Percentiles rank a stretch among this genome's conserved stretches.
Evolutionary conservation across 139 green algal genomes (phyloP).

Genomic region (Nannochloris sp.): DNA sequence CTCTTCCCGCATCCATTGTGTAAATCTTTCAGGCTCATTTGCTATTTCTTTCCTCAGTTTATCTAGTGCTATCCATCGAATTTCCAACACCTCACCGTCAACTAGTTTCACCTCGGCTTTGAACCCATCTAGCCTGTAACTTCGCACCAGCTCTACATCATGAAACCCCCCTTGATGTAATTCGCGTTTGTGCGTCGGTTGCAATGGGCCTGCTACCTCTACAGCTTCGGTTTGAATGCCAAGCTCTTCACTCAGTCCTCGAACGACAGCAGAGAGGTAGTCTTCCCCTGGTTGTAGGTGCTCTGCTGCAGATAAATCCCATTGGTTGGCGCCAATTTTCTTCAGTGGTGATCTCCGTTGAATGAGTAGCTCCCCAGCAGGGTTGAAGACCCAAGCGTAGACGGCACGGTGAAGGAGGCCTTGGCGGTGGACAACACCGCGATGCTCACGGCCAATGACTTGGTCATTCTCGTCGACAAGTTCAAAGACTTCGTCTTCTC

Average conservation of each 20-base stretch:
- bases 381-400: slow-evolving; percentile 56
- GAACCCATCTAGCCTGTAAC: slow-evolving; percentile 7
- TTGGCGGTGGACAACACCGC: slow-evolving; percentile 16
- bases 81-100: slow-evolving; percentile 9
- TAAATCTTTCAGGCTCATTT: neutral
- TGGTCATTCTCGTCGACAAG: slow-evolving; percentile 30
- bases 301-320: slow-evolving; percentile 63
- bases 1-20: neutral
- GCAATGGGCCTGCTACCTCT: slow-evolving; percentile 32
- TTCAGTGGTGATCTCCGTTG: slow-evolving; percentile 48
- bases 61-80: neutral
- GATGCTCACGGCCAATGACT: slow-evolving; percentile 13
- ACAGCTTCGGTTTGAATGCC: slow-evolving; percentile 21
- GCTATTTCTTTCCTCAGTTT: neutral
- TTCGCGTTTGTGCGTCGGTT: slow-evolving; percentile 32
- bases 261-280: slow-evolving; percentile 35
- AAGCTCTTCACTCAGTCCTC: slow-evolving; percentile 61
- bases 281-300: slow-evolving; percentile 57
- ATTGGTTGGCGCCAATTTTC: slow-evolving; percentile 55
- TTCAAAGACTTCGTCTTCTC: slow-evolving; percentile 36
- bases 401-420: slow-evolving; percentile 52
- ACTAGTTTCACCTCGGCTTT: neutral
- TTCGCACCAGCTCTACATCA: slow-evolving; percentile 34
- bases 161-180: slow-evolving; percentile 25
- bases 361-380: slow-evolving; percentile 37